Base-by-base conservation (phyloP, 1,139 yeast species). In the Saccharomycopsis phalli region DNA sequence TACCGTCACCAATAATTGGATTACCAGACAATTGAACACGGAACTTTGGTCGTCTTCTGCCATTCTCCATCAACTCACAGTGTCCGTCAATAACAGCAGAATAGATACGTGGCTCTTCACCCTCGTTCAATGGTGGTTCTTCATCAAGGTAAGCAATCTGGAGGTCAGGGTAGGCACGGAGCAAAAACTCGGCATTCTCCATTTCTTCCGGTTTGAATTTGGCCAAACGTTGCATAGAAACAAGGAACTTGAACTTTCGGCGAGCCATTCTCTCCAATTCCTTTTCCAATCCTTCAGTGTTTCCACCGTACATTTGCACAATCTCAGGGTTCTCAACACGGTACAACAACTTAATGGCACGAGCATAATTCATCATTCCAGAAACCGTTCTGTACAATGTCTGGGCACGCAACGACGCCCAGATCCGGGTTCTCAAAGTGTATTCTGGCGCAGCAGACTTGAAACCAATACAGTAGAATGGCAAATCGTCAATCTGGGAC, bases 391-490 rank as follows among this genome's bases (percentile, higher is more conserved):
- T 86, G 71, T 91, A 91, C 63, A 91, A 71, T 39, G 98, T 91
- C 71, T 91, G 98, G 40, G 97, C 91, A 66, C 97, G 83, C 59
- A 91, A 76, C 37, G 98, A 91, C 39, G 98, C 98, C 98, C 98
- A 91, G 57, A 91, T 91, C 72, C 98, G 80, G 10, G 98, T 91
- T 71, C 98, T 83, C 60, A 91, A 71, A 50, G 97, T 91, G 65
- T 91, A 91, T 66, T 91, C 98, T 42, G 98, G 98, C 51, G 98
- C 97, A 62, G 98, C 96, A 57, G 95, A 82, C 68, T 91, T 91
- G 82, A 91, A 91, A 71, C 98, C 98, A 64, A 87, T 84, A 71
- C 97, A 88, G 74, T 91, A 91, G 69, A 91, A 91, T 52, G 98
- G 98, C 61, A 91, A 72, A 59, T 91, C 98, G 61, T 91, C 98